Evolutionary conservation across 257 asterid species (phyloP).

Genomic region (Nicotiana knightiana): DNA sequence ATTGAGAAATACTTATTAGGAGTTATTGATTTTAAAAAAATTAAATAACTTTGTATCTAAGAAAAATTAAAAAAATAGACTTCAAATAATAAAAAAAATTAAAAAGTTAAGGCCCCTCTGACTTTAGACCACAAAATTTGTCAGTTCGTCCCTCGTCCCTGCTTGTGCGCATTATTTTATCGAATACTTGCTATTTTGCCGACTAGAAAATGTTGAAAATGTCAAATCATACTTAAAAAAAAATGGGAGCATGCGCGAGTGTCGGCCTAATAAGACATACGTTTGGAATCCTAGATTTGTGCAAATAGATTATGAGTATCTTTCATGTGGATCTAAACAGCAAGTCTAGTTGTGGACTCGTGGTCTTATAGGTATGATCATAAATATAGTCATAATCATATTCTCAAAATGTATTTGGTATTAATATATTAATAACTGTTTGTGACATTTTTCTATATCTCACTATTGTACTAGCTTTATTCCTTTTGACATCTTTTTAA

Average conservation of each 20-base stretch:
- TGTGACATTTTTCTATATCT: neutral
- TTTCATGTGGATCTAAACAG: conserved; percentile 43
- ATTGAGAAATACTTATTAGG: too few species aligned
- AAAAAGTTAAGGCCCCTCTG: too few species aligned
- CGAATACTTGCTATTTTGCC: neutral
- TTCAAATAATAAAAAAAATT: too few species aligned
- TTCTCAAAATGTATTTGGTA: neutral
- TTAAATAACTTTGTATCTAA: too few species aligned
- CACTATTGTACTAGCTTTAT: neutral
- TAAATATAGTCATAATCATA: neutral
- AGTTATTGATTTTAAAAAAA: too few species aligned
- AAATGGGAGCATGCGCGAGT: conserved; percentile 20
- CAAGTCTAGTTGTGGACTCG: conserved; percentile 20
- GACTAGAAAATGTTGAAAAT: neutral
- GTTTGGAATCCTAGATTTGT: conserved; percentile 7
- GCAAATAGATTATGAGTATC: conserved; percentile 13
- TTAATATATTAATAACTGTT: neutral
- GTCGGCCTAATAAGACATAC: conserved; percentile 18
- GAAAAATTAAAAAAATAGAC: too few species aligned
- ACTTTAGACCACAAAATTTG: too few species aligned
- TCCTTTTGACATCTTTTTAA: neutral
- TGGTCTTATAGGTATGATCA: neutral
- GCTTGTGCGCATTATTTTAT: neutral
- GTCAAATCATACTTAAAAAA: neutral
- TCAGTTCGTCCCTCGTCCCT: too few species aligned